These are phyloP conservation scores for Artemisia tridentata DNA, from an alignment of 129 eudicot species.

Conservation along the genomic window DNA sequence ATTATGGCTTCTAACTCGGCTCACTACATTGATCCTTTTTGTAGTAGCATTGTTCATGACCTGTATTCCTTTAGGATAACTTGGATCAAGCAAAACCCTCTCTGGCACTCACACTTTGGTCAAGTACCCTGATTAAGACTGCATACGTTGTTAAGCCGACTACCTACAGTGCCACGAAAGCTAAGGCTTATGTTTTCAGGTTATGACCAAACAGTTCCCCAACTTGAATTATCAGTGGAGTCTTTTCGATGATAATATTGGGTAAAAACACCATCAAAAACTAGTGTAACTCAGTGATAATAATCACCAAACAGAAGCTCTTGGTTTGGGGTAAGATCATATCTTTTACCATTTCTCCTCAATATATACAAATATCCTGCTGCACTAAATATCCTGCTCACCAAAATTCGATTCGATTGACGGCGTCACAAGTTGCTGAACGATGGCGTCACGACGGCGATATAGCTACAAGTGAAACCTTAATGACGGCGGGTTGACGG, in stretches of 20 bases:
- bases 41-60: no score
- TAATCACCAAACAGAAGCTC: slow-evolving; percentile 13
- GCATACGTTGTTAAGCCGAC: slow-evolving; percentile 64
- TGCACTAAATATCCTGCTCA: slow-evolving; percentile 20
- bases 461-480: no score
- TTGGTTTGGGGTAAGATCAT: slow-evolving; percentile 12
- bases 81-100: slow-evolving; percentile 44
- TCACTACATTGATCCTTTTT: no score
- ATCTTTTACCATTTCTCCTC: slow-evolving; percentile 27
- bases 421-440: no score
- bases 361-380: slow-evolving; percentile 32
- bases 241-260: slow-evolving; percentile 38
- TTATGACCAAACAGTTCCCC: slow-evolving; percentile 19
- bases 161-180: slow-evolving; percentile 1
- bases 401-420: slow-evolving; percentile 27
- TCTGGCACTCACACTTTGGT: slow-evolving; percentile 60
- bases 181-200: slow-evolving; percentile 43
- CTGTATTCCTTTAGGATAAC: no score
- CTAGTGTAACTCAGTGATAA: slow-evolving; percentile 44
- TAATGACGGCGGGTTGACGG: no score
- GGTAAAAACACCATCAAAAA: slow-evolving; percentile 51
- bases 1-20: no score
- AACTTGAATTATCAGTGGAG: background rate
- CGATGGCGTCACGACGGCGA: no score
- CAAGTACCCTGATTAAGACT: slow-evolving; percentile 19